phyloP scores from a whole-genome alignment of 306 rosid genomes.

The Castanea mollissima region DNA sequence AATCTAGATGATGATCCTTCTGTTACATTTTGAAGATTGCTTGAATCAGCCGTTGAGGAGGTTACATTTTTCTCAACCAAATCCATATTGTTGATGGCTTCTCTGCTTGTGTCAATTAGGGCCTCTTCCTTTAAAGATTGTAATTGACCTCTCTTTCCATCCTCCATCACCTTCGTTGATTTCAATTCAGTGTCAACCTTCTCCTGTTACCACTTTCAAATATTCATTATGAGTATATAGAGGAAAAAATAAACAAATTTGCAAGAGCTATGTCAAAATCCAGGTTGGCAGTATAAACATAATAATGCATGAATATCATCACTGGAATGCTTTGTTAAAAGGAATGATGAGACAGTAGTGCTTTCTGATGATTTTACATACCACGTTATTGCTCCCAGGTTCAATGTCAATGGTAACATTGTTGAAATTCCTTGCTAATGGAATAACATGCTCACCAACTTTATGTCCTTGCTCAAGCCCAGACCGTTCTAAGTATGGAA shows the following conservation, averaged over 20 bases:
- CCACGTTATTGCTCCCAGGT: slow-evolving; percentile 40
- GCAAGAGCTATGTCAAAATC: not conserved
- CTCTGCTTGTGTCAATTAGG: slow-evolving; percentile 41
- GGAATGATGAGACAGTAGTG: not conserved
- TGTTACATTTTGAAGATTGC: slow-evolving; percentile 21
- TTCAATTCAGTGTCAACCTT: slow-evolving; percentile 25
- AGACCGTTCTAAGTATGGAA: slow-evolving; percentile 59
- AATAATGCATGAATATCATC: slow-evolving; percentile 3
- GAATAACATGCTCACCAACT: slow-evolving; percentile 87
- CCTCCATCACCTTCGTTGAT: slow-evolving; percentile 22
- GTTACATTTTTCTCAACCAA: slow-evolving; percentile 37
- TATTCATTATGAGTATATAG: not conserved
- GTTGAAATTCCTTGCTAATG: slow-evolving; percentile 87
- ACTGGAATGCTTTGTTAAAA: not conserved
- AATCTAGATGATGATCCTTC: slow-evolving; percentile 38
- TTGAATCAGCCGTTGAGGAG: slow-evolving; percentile 43
- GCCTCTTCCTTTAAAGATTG: slow-evolving; percentile 31
- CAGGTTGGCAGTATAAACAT: not conserved
- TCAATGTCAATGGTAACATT: slow-evolving; percentile 41
- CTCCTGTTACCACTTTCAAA: slow-evolving; percentile 20
- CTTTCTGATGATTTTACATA: slow-evolving; percentile 25
- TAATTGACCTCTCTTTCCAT: slow-evolving; percentile 25
- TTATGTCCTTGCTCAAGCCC: slow-evolving; percentile 81
- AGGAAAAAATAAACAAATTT: not conserved
- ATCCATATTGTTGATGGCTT: slow-evolving; percentile 47